Base-by-base conservation (phyloP, 2,329 filamentous ascomycete species). In the Aspergillus uvarum region DNA sequence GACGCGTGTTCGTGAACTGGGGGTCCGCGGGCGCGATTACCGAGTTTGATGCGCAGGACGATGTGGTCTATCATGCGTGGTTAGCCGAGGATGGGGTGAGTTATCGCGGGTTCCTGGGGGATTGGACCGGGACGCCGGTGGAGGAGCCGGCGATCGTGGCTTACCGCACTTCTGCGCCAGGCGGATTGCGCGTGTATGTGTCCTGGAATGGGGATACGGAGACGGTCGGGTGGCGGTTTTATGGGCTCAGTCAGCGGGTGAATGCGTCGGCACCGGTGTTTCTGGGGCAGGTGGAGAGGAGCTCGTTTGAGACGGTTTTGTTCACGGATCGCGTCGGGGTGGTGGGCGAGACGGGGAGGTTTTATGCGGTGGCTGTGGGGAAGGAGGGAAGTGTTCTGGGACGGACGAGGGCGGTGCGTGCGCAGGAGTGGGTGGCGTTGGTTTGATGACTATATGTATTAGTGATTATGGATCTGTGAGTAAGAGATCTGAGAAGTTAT, bases 1-100 rank as follows among this genome's bases (percentile, higher is more conserved):
- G 81, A 35, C 82, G 85, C 59, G 79, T 80, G 6, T 72, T 87
- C 47, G 80, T 87, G 35, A 82, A 83, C 62, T 87, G 84, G 84
- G 84, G 85, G 4, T 79, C 77, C 0, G 77, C 79, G 19, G 80
- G 80, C 0, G 79, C 79, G 2, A 66, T 81, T 22, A 71, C 72
- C 5, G 72, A 73, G n/a, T 72, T 69, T 59, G 60, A 63, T 14
- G 54, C 67, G 0, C 67, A 77, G 22, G 74, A 76, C 1, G 72
- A 68, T 1, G 67, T 71, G 1, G 71, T 78, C 11, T 76, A 77
- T 58, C 76, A 79, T 54, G 70, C 75, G 0, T 77, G 76, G 44
- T 70, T 77, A 1, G 72, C 72, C 19, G 73, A 69, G 1, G 73
- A 76, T 0, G 63, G 11, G 32, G 12, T 77, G 63, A 78, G 74